phyloP scores from a whole-genome alignment of 2,329 filamentous ascomycete genomes.

The Ophiostoma quercus region DNA sequence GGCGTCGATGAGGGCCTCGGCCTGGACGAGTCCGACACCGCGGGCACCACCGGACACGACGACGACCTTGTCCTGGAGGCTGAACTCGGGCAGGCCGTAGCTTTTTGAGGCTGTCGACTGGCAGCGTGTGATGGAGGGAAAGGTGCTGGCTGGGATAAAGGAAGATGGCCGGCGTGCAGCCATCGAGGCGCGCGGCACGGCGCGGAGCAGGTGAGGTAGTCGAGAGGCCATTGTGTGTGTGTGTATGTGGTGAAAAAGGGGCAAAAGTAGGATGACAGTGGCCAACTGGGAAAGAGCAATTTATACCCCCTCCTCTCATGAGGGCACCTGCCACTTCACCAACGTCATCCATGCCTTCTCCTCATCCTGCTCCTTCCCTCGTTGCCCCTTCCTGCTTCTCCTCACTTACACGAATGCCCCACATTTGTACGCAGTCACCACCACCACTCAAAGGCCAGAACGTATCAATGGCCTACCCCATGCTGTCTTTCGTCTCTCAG shows the following conservation, averaged over 20 bases:
- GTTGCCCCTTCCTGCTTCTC: not conserved
- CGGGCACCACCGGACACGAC: conserved; percentile 72
- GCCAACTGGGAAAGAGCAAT: not conserved
- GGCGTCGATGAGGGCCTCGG: conserved; percentile 73
- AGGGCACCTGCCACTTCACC: not conserved
- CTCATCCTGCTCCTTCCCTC: not conserved
- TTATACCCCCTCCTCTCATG: not conserved
- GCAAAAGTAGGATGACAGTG: not conserved
- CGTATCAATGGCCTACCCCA: not conserved
- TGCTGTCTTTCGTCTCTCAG: not conserved
- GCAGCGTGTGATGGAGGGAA: not conserved
- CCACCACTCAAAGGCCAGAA: not conserved
- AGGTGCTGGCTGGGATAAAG: not conserved
- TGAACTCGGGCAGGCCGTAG: conserved; percentile 62
- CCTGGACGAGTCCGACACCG: conserved; percentile 71
- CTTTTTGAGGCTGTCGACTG: not conserved
- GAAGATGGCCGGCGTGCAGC: not conserved
- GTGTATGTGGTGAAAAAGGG: not conserved
- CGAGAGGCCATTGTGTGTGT: not conserved
- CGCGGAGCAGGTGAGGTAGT: not conserved
- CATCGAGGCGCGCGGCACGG: not conserved
- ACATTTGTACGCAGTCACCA: not conserved
- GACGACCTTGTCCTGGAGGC: conserved; percentile 66
- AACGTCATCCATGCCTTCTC: not conserved
- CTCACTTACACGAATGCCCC: conserved; percentile 5